A percentile compares a stretch with the other conserved stretches of the same genome.
Conservation (phyloP, 129 eudicot genomes). For the Flaveria ramosissima region DNA sequence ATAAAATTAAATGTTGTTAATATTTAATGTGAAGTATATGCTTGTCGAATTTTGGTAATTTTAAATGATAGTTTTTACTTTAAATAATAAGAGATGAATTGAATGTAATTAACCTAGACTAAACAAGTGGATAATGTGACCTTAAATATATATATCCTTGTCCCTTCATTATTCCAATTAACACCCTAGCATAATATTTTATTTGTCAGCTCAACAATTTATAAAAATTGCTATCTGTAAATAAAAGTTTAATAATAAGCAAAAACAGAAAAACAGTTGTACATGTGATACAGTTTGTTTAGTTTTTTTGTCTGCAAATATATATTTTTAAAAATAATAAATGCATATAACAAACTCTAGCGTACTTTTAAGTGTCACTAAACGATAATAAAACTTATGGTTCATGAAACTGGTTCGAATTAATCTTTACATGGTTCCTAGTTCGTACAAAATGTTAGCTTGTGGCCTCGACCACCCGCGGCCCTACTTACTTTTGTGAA, state of each 20-base stretch:
- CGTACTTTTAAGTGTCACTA: background rate
- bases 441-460: background rate
- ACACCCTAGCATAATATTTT: constrained; percentile 29
- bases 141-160: constrained; percentile 27
- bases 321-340: background rate
- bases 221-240: background rate
- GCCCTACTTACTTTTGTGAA: background rate
- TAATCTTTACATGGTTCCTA: background rate
- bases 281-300: background rate
- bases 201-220: constrained; percentile 13
- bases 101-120: constrained; percentile 24
- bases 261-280: background rate
- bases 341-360: too few relatives aligned
- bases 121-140: constrained; percentile 29
- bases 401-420: background rate
- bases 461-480: constrained; percentile 8
- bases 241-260: background rate
- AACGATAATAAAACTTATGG: background rate
- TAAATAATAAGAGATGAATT: constrained; percentile 23
- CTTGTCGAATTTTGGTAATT: constrained; percentile 18
- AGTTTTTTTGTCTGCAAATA: background rate
- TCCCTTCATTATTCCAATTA: constrained; percentile 36
- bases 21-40: constrained; percentile 24
- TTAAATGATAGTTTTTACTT: constrained; percentile 4
- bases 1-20: background rate